Base-by-base conservation (phyloP, 2,329 filamentous ascomycete species). In the Epichloe uncinata region DNA sequence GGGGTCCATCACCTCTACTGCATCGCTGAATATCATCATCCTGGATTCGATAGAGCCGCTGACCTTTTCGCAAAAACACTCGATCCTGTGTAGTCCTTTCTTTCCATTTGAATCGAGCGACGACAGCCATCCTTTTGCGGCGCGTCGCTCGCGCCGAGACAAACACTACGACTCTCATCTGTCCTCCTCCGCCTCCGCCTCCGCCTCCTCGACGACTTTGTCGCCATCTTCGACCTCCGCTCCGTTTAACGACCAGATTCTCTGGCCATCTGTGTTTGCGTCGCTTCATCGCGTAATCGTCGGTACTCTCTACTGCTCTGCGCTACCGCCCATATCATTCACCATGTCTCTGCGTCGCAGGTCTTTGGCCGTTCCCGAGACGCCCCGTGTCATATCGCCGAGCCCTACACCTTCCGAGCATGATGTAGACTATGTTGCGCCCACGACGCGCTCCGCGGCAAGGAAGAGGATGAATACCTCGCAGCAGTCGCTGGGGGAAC, bases 321-420 rank as follows among this genome's bases (percentile, higher is more conserved):
- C 73, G 40, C 74, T 86, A 2, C 81, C 81, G 44, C 75, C 78
- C 38, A 84, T 84, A 53, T 66, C 70, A 7, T 70, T 68, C 64
- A 61, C 64, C 60, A 79, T 82, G 71, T 73, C 78, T 50, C 63
- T 72, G 53, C 72, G 70, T 51, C 65, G 68, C 48, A 71, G 77
- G 53, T 22, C 47, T 4, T 22, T 20, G 13, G 66, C 73, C 57
- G 73, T 93, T 51, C 89, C 90, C 51, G 77, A 78, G 51, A 93
- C 85, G 50, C 89, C 89, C 60, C 84, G 88, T 61, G 86, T 96
- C 58, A 94, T 93, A 58, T 94, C 88, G 12, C 89, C 90, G 40
- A 93, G 88, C 50, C 89, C 90, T 40, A 84, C 85, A 3, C 62
- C 66, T 20, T 66, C 66, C 42, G 66, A 67, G 50, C 58, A 53